Percentiles rank a stretch among this genome's conserved stretches.
Conservation (phyloP, 768 basidiomycete species). For the Cyclocybe cylindracea region DNA sequence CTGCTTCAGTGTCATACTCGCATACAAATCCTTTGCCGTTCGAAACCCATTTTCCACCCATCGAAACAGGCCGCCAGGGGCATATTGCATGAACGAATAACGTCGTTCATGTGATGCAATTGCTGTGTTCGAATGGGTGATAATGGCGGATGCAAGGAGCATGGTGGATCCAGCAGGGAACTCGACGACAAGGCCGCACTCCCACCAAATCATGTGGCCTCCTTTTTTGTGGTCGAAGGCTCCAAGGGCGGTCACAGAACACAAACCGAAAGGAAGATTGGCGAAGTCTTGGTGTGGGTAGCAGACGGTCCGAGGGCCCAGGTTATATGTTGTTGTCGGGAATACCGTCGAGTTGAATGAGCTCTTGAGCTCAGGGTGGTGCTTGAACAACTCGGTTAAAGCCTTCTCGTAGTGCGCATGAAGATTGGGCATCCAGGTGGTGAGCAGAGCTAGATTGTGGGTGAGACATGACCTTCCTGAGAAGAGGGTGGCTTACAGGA, state of each 20-base stretch:
- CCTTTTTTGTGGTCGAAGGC: background rate
- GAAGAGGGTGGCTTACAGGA: too few relatives aligned
- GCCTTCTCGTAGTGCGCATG: background rate
- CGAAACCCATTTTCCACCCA: background rate
- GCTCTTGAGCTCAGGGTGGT: background rate
- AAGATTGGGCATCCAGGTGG: slow-evolving; percentile 1
- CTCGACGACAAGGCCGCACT: slow-evolving; percentile 1
- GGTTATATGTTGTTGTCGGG: background rate
- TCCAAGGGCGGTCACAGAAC: slow-evolving; percentile 4
- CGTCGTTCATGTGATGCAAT: background rate
- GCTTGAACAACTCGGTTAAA: background rate
- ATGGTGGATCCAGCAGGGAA: slow-evolving; percentile 10
- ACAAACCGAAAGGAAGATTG: slow-evolving; percentile 5
- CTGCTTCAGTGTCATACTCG: background rate
- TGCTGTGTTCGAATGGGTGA: slow-evolving; percentile 2
- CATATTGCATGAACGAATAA: slow-evolving; percentile 6
- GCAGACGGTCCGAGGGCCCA: slow-evolving; percentile 2
- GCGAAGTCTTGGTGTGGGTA: slow-evolving; percentile 2
- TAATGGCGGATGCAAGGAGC: slow-evolving; percentile 2
- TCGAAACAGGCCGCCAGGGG: slow-evolving; percentile 4
- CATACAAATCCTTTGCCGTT: background rate
- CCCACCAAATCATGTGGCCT: slow-evolving; percentile 3
- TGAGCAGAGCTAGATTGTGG: background rate
- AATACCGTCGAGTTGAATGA: background rate
- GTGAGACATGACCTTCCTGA: too few relatives aligned